Percentiles rank a stretch among this genome's conserved stretches.
These are phyloP conservation scores for Phytopythium vexans DNA, from an alignment of 352 stramenopile species.

Conservation along the genomic window DNA sequence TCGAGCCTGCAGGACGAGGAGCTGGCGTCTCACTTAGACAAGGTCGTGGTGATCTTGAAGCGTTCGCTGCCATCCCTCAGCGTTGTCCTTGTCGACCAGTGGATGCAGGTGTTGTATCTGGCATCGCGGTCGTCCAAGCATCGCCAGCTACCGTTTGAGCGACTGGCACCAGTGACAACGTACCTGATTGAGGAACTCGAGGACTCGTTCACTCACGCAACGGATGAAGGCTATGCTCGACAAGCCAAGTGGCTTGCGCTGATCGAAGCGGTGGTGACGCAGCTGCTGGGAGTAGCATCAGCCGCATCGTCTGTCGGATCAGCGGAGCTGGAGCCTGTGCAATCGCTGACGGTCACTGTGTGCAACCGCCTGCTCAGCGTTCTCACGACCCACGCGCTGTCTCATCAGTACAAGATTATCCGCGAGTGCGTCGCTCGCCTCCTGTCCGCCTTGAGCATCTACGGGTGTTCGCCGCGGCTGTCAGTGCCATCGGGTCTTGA, in stretches of 20 bases:
- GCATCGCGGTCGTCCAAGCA: constrained; percentile 29
- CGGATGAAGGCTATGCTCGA: constrained; percentile 59
- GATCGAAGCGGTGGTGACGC: constrained; percentile 44
- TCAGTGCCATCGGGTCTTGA: constrained; percentile 1
- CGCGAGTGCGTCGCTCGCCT: constrained; percentile 55
- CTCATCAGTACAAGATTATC: constrained; percentile 81
- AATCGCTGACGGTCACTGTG: neutral
- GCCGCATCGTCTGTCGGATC: no score
- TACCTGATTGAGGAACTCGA: constrained; percentile 53
- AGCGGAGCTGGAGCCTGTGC: no score
- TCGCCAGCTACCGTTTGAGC: constrained; percentile 11
- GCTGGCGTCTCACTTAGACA: constrained; percentile 8
- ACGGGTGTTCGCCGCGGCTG: constrained; percentile 2
- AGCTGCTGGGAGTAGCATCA: constrained; percentile 21
- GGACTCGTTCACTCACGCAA: constrained; percentile 50
- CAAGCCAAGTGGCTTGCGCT: constrained; percentile 76
- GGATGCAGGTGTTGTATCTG: constrained; percentile 58
- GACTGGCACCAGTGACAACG: constrained; percentile 14
- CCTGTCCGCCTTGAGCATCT: constrained; percentile 43
- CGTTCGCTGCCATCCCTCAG: constrained; percentile 50
- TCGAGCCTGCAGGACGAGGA: constrained; percentile 12
- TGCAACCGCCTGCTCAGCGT: neutral
- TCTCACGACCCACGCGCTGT: constrained; percentile 31
- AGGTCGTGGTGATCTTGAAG: constrained; percentile 34
- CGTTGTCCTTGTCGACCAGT: constrained; percentile 51